Conservation (phyloP, 148 eudicot genomes). For the Gaultheria prostrata region DNA sequence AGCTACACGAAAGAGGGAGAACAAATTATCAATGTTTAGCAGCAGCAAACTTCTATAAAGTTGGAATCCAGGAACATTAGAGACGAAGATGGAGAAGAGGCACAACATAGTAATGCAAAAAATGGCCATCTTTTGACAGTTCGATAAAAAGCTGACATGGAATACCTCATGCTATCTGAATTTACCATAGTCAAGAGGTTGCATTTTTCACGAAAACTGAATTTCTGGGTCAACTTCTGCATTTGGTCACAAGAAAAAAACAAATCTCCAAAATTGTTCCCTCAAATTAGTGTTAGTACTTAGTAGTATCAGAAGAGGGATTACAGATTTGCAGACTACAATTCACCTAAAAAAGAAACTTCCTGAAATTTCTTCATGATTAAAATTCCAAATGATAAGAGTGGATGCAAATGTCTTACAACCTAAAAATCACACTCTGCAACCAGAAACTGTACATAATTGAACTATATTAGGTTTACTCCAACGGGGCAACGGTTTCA, state of each 20-base stretch:
- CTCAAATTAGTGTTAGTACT: background rate
- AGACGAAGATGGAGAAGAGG: background rate
- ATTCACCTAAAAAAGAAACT: background rate
- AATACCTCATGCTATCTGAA: background rate
- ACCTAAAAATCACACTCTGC: background rate
- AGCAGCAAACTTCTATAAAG: background rate
- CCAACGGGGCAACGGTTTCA: background rate
- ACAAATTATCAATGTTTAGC: background rate
- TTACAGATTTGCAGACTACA: background rate
- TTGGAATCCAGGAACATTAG: background rate
- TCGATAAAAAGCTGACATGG: background rate
- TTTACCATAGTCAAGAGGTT: background rate
- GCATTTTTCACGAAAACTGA: background rate
- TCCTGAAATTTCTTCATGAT: background rate
- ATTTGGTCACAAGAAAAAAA: background rate
- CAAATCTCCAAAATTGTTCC: background rate
- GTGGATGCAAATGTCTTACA: background rate
- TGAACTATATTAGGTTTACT: background rate
- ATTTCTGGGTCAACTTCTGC: background rate
- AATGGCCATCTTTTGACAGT: background rate
- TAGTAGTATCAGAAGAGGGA: background rate
- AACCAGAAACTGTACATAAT: background rate
- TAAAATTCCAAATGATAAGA: conserved; percentile 8
- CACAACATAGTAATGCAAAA: background rate
- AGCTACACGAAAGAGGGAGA: background rate